A percentile compares a stretch with the other conserved stretches of the same genome.
Conservation (phyloP, 345 rosid species). For the Lenwebbia sp. region DNA sequence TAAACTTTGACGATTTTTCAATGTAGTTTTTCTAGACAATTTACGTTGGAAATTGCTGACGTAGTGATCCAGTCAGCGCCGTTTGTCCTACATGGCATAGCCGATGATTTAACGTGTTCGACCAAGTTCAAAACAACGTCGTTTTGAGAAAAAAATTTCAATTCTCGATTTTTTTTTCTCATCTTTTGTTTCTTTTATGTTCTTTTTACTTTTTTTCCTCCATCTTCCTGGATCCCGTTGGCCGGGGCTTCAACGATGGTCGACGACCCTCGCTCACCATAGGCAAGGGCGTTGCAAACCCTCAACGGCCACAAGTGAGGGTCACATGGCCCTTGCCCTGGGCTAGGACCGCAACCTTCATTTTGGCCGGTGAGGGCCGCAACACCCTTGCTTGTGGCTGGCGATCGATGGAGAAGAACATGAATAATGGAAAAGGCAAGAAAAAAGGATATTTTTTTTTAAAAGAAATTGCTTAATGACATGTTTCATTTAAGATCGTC, state of each 20-base stretch:
- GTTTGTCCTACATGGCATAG: background rate
- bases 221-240: fast-evolving
- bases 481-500: background rate
- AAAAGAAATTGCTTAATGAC: background rate
- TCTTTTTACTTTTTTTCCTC: background rate
- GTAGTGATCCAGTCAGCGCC: fast-evolving
- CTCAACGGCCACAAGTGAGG: background rate
- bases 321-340: fast-evolving
- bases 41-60: background rate
- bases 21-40: fast-evolving
- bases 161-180: background rate
- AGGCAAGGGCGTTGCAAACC: too few relatives aligned
- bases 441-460: background rate
- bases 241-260: fast-evolving
- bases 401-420: background rate
- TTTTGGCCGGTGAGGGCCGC: background rate
- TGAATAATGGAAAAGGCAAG: fast-evolving
- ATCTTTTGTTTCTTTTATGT: background rate
- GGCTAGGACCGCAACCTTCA: background rate
- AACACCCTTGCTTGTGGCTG: background rate
- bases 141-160: background rate
- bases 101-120: fast-evolving
- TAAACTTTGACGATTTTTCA: background rate
- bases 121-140: fast-evolving
- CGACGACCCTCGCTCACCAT: background rate